phyloP scores from a whole-genome alignment of 768 basidiomycete species.

The Neoboletus magnificus region DNA sequence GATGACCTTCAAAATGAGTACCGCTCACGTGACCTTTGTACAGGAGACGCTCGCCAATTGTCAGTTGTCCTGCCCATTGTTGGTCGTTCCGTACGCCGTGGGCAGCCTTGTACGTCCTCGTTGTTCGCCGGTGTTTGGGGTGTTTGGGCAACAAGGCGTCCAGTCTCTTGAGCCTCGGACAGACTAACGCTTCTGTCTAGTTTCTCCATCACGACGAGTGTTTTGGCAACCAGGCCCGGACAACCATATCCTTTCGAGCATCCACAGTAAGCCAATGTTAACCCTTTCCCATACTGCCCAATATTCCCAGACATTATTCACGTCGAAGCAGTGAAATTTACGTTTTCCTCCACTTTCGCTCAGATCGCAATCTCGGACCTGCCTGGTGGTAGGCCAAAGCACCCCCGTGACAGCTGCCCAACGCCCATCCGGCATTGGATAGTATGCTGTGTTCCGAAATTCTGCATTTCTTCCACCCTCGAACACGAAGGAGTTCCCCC shows the following conservation, averaged over 20 bases:
- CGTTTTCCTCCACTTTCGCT: not conserved
- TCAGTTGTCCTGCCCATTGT: not conserved
- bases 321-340: not conserved
- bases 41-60: not conserved
- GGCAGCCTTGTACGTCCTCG: not conserved
- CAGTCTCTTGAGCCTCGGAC: not conserved
- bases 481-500: not conserved
- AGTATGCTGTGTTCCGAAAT: not conserved
- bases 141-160: not conserved
- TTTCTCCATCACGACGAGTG: slow-evolving; percentile 17
- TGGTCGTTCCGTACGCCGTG: not conserved
- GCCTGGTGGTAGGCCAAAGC: not conserved
- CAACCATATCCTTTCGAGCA: too few relatives aligned
- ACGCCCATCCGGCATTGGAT: not conserved
- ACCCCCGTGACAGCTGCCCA: not conserved
- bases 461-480: not conserved
- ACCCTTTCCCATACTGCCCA: not conserved
- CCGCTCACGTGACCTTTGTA: slow-evolving; percentile 18
- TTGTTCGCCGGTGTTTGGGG: not conserved
- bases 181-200: not conserved
- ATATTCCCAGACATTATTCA: not conserved
- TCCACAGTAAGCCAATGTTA: too few relatives aligned
- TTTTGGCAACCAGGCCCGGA: slow-evolving; percentile 13
- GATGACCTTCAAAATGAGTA: slow-evolving; percentile 10
- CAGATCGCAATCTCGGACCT: not conserved